Percentiles rank a stretch among this genome's conserved stretches.
These are phyloP conservation scores for Dalbergia oliveri DNA, from an alignment of 306 rosid genomes.

Conservation along the genomic window DNA sequence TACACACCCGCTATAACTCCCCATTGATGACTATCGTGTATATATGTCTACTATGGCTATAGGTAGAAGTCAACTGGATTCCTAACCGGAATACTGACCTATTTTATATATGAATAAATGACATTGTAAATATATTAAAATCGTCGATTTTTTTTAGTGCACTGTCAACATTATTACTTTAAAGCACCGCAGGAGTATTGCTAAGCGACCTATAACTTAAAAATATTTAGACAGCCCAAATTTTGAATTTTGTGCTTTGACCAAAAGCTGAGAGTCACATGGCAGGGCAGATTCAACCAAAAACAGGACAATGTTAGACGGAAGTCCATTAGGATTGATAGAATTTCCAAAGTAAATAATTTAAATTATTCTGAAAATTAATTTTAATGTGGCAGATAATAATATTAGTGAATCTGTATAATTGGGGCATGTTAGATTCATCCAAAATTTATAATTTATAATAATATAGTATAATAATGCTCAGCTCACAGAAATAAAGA, in stretches of 20 bases:
- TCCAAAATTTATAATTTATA: neutral
- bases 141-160: too few relatives aligned
- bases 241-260: neutral
- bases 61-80: too few relatives aligned
- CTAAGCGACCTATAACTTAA: slow-evolving; percentile 15
- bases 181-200: neutral
- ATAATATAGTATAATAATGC: neutral
- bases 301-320: slow-evolving; percentile 31
- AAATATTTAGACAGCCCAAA: slow-evolving; percentile 11
- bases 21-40: too few relatives aligned
- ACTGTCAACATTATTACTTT: too few relatives aligned
- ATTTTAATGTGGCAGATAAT: neutral
- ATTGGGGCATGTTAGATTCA: neutral
- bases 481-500: neutral
- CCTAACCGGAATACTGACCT: too few relatives aligned
- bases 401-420: neutral
- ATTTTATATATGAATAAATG: too few relatives aligned
- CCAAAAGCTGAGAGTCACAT: slow-evolving; percentile 18
- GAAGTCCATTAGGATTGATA: neutral
- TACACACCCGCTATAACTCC: too few relatives aligned
- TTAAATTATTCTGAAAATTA: neutral
- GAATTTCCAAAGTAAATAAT: neutral
- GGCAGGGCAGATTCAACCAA: neutral
- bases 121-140: too few relatives aligned
- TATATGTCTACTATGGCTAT: too few relatives aligned